Conservation (phyloP, 2,329 filamentous ascomycete genomes). For the Cordyceps tenuipes region DNA sequence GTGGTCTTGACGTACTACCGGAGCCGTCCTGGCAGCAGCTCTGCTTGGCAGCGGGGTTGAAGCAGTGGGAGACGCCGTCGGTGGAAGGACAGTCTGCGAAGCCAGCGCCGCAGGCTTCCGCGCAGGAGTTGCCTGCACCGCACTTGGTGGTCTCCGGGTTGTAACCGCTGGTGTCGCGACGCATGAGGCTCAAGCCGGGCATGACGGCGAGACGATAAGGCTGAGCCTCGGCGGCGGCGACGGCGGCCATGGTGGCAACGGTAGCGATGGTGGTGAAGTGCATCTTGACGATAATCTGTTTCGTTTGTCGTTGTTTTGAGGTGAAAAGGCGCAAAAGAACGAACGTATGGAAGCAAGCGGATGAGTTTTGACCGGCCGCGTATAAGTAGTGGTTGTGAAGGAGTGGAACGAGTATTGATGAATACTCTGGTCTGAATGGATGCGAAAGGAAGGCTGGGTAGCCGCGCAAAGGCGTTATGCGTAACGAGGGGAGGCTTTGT, state of each 20-base stretch:
- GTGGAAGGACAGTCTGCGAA: slow-evolving; percentile 41
- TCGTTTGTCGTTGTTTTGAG: slow-evolving; percentile 7
- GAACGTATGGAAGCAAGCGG: neutral
- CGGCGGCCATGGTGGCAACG: slow-evolving; percentile 27
- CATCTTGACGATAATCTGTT: slow-evolving; percentile 22
- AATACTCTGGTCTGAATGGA: slow-evolving; percentile 19
- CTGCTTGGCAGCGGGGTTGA: slow-evolving; percentile 41
- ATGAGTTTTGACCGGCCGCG: neutral
- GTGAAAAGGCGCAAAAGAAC: neutral
- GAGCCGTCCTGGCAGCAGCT: slow-evolving; percentile 48
- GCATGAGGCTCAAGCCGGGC: slow-evolving; percentile 33
- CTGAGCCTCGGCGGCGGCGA: slow-evolving; percentile 23
- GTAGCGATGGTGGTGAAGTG: slow-evolving; percentile 26
- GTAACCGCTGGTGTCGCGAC: slow-evolving; percentile 40
- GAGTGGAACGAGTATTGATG: slow-evolving; percentile 22
- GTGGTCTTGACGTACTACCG: slow-evolving; percentile 41
- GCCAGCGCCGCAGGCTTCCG: slow-evolving; percentile 44
- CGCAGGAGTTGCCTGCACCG: slow-evolving; percentile 42
- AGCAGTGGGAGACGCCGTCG: slow-evolving; percentile 49
- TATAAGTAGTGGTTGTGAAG: slow-evolving; percentile 11
- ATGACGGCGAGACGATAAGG: slow-evolving; percentile 31
- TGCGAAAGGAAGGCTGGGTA: slow-evolving; percentile 12
- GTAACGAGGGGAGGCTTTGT: slow-evolving; percentile 4
- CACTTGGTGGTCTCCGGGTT: slow-evolving; percentile 40
- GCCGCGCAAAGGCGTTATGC: slow-evolving; percentile 10